Base-by-base conservation (phyloP, 1,284 basidiomycete genomes). In the Phylloporus sp. region DNA sequence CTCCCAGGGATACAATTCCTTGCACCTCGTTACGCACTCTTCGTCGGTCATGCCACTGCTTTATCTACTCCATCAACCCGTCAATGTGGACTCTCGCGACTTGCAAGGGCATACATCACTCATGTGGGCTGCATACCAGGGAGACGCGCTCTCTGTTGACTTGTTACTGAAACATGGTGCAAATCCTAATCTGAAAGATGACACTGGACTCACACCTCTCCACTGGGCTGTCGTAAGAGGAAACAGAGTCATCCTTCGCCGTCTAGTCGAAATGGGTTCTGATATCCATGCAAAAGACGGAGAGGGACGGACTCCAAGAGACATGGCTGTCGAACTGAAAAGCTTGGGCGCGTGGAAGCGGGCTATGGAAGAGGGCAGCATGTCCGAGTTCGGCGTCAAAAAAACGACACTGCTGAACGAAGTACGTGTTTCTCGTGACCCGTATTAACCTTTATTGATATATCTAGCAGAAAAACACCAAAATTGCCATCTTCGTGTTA, bases 171-270 rank as follows among this genome's bases (percentile, higher is more conserved):
- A 91, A 62, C 94, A 97, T 69, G 95, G 95, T 12, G 95, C 96
- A 4, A 91, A 88, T 61, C 83, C 91, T 2, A 87, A 88, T 65
- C 79, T 90, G 7, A 84, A 84, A 46, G 98, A 99, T 74, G 90
- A 93, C 66, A 79, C 86, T 0, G 96, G 96, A 0, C 83, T 99
- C 59, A 89, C 95, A 0, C 95, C 98, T 0, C 82, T 99, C 57
- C 98, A 99, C 75, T 99, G 98, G 98, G 96, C 96, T 2, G 96
- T 98, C n/a, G 97, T 99, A 17, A 89, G 96, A 66, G 98, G 97
- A 11, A 98, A 96, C 73, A 83, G 91, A 60, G 81, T 87, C 50
- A 95, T 94, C 73, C 97, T 99, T 61, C 85, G 92, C 29, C 86
- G 92, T 56, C 80, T 99, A 18, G 79, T 98, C 17, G 91, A 95